These are phyloP conservation scores for Polyplosphaeria fusca DNA, from an alignment of 495 filamentous ascomycete species.

Conservation along the genomic window DNA sequence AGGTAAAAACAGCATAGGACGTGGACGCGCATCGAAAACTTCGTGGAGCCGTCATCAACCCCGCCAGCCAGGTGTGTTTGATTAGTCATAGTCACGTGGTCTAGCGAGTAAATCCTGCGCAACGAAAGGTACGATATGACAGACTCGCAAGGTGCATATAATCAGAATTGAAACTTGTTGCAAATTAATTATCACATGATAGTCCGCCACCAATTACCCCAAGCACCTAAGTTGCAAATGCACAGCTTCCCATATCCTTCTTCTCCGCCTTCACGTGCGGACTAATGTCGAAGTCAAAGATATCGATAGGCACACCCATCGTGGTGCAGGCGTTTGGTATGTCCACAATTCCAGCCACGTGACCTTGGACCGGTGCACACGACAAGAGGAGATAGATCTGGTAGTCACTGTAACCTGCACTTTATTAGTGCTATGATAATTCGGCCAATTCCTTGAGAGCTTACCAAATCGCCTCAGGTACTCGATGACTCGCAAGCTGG, in stretches of 20 bases:
- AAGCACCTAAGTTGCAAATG: no score
- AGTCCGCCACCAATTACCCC: no score
- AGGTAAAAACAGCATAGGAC: no score
- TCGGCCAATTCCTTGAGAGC: conserved; percentile 3
- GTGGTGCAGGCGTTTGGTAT: conserved; percentile 86
- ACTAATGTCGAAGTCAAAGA: conserved; percentile 91
- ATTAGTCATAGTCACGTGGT: no score
- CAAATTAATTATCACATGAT: no score
- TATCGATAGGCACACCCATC: conserved; percentile 86
- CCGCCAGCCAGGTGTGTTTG: no score
- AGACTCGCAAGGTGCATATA: no score
- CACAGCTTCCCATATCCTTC: conserved; percentile 74
- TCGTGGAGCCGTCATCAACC: no score
- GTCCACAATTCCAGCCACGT: conserved; percentile 91
- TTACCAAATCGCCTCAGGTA: conserved; percentile 81
- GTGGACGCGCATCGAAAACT: no score
- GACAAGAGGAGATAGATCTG: conserved; percentile 88
- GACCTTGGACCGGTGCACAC: conserved; percentile 87
- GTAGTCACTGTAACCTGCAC: conserved; percentile 60
- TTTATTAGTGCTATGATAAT: background rate
- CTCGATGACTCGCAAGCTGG: conserved; percentile 76
- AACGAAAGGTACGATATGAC: no score
- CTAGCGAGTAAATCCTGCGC: no score
- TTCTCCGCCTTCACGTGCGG: conserved; percentile 61
- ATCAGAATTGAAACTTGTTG: no score